Conservation (phyloP, 495 filamentous ascomycete genomes). For the Monascus purpureus region DNA sequence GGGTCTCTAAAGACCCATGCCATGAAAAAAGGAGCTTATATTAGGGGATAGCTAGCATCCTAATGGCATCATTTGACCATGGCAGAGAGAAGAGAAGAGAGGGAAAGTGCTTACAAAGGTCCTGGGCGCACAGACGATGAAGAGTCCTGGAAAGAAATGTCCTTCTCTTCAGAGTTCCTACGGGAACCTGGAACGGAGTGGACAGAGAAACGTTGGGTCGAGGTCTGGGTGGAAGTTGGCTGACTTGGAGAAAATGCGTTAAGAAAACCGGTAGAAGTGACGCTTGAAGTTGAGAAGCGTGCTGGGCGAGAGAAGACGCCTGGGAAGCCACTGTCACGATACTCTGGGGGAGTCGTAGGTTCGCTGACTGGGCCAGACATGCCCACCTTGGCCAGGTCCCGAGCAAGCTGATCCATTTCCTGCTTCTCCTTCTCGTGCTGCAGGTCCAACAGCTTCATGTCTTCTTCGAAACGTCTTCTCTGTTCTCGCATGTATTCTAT, state of each 20-base stretch:
- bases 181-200: conserved; percentile 79
- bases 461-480: conserved; percentile 69
- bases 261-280: conserved; percentile 64
- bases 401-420: conserved; percentile 69
- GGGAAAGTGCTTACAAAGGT: conserved; percentile 23
- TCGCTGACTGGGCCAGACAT: conserved; percentile 70
- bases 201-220: conserved; percentile 40
- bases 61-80: conserved; percentile 4
- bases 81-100: conserved; percentile 1
- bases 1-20: conserved; percentile 1
- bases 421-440: conserved; percentile 66
- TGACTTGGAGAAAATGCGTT: conserved; percentile 61
- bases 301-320: conserved; percentile 62
- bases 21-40: conserved; percentile 4
- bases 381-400: conserved; percentile 51
- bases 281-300: conserved; percentile 69
- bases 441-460: conserved; percentile 74
- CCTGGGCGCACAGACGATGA: conserved; percentile 20
- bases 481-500: conserved; percentile 77
- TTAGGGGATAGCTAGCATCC: too few species aligned
- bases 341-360: conserved; percentile 94
- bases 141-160: conserved; percentile 18
- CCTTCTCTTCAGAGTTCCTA: conserved; percentile 43
- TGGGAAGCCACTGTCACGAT: conserved; percentile 62
- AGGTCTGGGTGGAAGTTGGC: conserved; percentile 33